Conservation (phyloP, 495 filamentous ascomycete species). For the Aspergillus incahuasiensis region DNA sequence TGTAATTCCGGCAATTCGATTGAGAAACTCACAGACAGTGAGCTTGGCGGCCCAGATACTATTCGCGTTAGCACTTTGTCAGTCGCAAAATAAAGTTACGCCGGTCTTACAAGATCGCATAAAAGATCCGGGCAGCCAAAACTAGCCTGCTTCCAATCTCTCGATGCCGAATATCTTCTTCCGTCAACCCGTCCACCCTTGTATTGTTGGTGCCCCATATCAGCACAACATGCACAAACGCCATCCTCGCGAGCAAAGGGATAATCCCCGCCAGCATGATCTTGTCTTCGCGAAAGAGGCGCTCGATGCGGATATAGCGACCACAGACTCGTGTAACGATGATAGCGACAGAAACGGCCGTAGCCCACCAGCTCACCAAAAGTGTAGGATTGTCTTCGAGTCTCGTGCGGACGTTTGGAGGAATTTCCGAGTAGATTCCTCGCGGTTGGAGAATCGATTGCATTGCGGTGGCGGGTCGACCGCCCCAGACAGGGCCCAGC, state of each 20-base stretch:
- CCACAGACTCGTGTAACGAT: slow-evolving; percentile 73
- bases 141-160: slow-evolving; percentile 52
- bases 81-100: background rate
- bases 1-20: slow-evolving; percentile 61
- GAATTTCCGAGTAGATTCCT: slow-evolving; percentile 30
- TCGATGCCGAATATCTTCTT: slow-evolving; percentile 36
- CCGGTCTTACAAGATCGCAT: slow-evolving; percentile 52
- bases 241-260: slow-evolving; percentile 79
- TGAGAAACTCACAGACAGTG: slow-evolving; percentile 86
- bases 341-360: slow-evolving; percentile 71
- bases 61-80: slow-evolving; percentile 1
- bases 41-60: slow-evolving; percentile 92
- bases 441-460: slow-evolving; percentile 20
- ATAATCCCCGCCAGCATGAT: slow-evolving; percentile 75
- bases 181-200: slow-evolving; percentile 36
- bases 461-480: slow-evolving; percentile 20
- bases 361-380: slow-evolving; percentile 93
- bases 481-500: slow-evolving; percentile 31
- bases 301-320: slow-evolving; percentile 75
- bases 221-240: slow-evolving; percentile 77
- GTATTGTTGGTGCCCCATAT: slow-evolving; percentile 85
- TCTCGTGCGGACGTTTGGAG: slow-evolving; percentile 53
- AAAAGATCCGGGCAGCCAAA: slow-evolving; percentile 49
- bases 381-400: slow-evolving; percentile 68
- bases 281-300: slow-evolving; percentile 82